These are phyloP conservation scores for Epithele typhae DNA, from an alignment of 768 basidiomycete genomes.

Conservation along the genomic window DNA sequence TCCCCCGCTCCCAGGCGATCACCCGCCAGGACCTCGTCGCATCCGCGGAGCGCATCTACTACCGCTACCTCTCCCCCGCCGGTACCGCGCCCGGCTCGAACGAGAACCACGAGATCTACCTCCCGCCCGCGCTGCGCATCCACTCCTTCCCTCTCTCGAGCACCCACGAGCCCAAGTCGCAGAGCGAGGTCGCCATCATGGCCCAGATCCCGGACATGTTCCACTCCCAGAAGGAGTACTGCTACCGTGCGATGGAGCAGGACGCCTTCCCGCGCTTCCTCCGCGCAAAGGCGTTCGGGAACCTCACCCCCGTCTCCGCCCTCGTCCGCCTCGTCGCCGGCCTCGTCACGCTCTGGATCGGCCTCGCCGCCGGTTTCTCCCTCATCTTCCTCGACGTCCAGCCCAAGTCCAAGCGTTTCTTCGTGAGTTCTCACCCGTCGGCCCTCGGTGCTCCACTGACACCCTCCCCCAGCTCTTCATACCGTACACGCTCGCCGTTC, in stretches of 20 bases:
- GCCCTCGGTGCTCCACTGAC: constrained; percentile 7
- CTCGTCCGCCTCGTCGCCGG: constrained; percentile 84
- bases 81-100: constrained; percentile 71
- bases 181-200: constrained; percentile 67
- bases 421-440: constrained; percentile 58
- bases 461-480: constrained; percentile 70
- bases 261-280: constrained; percentile 93
- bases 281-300: constrained; percentile 96
- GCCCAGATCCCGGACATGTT: constrained; percentile 96
- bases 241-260: constrained; percentile 94
- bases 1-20: constrained; percentile 88
- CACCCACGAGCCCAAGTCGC: constrained; percentile 63
- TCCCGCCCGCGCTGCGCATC: constrained; percentile 89
- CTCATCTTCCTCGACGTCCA: constrained; percentile 91
- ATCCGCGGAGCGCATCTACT: constrained; percentile 94
- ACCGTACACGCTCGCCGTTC: constrained; percentile 84
- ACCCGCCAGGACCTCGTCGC: constrained; percentile 85
- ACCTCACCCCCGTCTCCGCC: constrained; percentile 87
- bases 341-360: constrained; percentile 89
- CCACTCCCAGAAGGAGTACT: constrained; percentile 95
- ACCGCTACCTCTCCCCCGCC: constrained; percentile 85
- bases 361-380: constrained; percentile 84
- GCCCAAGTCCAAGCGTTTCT: constrained; percentile 89
- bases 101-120: constrained; percentile 97
- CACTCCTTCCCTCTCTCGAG: constrained; percentile 85